A percentile compares a stretch with the other conserved stretches of the same genome.
Conservation (phyloP, 2,329 filamentous ascomycete genomes). For the Pestalotiopsis sp. region DNA sequence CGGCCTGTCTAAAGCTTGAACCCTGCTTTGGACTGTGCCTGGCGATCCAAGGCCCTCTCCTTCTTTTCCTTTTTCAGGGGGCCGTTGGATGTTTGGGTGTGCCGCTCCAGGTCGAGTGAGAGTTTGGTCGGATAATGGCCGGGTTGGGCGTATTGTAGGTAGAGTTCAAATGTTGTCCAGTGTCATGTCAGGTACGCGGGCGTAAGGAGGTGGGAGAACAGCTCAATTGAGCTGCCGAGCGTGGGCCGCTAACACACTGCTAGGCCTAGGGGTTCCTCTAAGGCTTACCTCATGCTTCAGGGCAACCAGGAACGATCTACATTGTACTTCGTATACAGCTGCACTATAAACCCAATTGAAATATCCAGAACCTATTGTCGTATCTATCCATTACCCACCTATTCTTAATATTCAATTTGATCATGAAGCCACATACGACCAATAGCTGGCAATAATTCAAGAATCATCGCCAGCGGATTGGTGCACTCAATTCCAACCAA, state of each 20-base stretch:
- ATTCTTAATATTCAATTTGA: no score
- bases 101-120: background rate
- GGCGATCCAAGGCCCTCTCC: background rate
- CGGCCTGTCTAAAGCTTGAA: background rate
- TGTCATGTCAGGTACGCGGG: background rate
- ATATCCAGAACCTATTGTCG: no score
- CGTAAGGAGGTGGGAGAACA: background rate
- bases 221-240: background rate
- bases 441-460: no score
- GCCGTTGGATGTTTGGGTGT: background rate
- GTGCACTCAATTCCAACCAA: background rate
- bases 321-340: no score
- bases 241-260: no score
- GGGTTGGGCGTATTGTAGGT: background rate
- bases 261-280: no score
- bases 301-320: no score
- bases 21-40: background rate
- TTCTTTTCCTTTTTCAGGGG: background rate
- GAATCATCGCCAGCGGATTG: no score
- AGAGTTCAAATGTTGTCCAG: background rate
- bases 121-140: background rate
- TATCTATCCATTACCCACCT: no score
- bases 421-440: no score
- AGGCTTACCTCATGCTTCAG: no score
- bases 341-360: no score